Base-by-base conservation (phyloP, 2,329 filamentous ascomycete species). In the Neoarthrinium moseri region DNA sequence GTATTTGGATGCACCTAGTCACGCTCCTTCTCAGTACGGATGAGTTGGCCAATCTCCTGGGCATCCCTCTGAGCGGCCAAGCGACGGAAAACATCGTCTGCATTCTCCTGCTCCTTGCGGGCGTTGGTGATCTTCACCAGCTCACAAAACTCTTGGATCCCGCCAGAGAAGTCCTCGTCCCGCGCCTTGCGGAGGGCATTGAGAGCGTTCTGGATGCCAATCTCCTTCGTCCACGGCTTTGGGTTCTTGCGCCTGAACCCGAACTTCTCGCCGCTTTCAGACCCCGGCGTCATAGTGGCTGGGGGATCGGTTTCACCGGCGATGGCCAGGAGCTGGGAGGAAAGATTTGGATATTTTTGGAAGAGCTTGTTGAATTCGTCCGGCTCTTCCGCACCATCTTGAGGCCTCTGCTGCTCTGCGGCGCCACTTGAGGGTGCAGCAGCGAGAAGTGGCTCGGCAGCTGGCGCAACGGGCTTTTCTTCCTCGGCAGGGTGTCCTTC, bases 91-190 rank as follows among this genome's bases (percentile, higher is more conserved):
- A 69, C 34, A 6, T 63, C 63, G 6, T 65, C 62, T 6, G 67
- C 59, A 21, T 71, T 64, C 27, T 64, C 60, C 12, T 56, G 56
- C 34, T 65, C 63, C 33, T 51, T 48, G 42, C 54, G 51, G 2
- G 55, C 45, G 45, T 58, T 59, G 43, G 64, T 64, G 18, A 82
- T 65, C 26, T 82, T 56, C 15, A 85, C 71, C 18, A 84, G 65
- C 50, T 80, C 77, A 37, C 74, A 77, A 56, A 82, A 86, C 61
- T 84, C 82, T 43, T 76, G 68, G 23, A 86, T 68, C 4, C 71
- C 81, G 53, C 84, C 79, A 23, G 80, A 80, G 47, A 76, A 75
- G 52, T 76, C 72, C n/a, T 74, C 71, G 2, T 68, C 67, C 47
- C 77, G 70, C 26, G 77, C 75, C 44, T 63, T 70, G 33, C 74